Conservation (phyloP, 1,139 yeast species). For the Tardiomyces digboiensis region DNA sequence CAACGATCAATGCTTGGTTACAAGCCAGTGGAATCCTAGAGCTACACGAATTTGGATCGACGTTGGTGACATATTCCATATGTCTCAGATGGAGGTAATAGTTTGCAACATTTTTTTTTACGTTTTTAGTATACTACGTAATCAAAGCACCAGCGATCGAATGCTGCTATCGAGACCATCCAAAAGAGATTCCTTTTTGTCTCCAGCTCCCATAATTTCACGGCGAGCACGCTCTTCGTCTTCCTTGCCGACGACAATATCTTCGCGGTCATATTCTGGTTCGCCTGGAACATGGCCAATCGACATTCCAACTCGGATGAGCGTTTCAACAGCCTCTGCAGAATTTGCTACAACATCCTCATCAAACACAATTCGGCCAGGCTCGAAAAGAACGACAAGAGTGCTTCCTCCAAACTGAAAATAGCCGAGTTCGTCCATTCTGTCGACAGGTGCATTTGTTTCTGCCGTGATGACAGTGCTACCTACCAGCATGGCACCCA, state of each 20-base stretch:
- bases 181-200: too few relatives aligned
- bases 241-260: slow-evolving; percentile 14
- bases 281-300: slow-evolving; percentile 50
- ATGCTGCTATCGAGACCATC: too few relatives aligned
- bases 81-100: too few relatives aligned
- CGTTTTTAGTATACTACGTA: too few relatives aligned
- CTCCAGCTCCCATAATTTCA: slow-evolving; percentile 17
- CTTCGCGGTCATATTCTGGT: slow-evolving; percentile 14
- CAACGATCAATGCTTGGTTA: too few relatives aligned
- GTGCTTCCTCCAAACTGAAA: slow-evolving; percentile 97
- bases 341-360: slow-evolving; percentile 67
- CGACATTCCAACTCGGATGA: slow-evolving; percentile 85
- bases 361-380: slow-evolving; percentile 46
- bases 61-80: too few relatives aligned
- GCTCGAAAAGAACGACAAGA: slow-evolving; percentile 48
- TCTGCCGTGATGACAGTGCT: slow-evolving; percentile 67
- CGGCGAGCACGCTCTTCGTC: slow-evolving; percentile 16
- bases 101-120: too few relatives aligned
- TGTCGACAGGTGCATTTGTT: slow-evolving; percentile 45
- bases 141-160: too few relatives aligned
- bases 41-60: too few relatives aligned
- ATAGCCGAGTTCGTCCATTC: slow-evolving; percentile 86
- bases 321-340: slow-evolving; percentile 60
- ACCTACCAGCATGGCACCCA: slow-evolving; percentile 99
- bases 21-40: too few relatives aligned